A percentile compares a stretch with the other conserved stretches of the same genome.
These are phyloP conservation scores for Gastrolobium bilobum DNA, from an alignment of 306 rosid genomes.

Conservation along the genomic window DNA sequence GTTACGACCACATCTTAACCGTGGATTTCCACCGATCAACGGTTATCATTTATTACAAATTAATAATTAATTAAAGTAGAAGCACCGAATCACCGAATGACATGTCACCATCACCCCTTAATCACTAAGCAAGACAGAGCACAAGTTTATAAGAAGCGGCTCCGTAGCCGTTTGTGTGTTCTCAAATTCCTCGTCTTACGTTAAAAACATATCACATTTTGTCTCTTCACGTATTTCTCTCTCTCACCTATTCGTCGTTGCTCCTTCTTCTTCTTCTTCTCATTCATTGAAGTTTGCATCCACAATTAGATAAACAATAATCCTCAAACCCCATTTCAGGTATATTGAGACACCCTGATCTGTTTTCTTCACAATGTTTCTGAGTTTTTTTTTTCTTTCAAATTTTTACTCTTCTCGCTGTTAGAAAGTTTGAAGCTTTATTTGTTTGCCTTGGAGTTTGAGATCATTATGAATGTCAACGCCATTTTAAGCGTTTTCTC, in stretches of 20 bases:
- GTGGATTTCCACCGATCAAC: too few species aligned
- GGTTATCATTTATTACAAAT: too few species aligned
- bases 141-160: slow-evolving; percentile 34
- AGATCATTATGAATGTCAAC: neutral
- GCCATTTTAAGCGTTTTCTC: neutral
- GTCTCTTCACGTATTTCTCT: neutral
- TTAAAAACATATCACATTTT: neutral
- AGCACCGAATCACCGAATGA: too few species aligned
- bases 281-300: slow-evolving; percentile 15
- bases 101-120: too few species aligned
- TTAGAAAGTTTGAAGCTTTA: slow-evolving; percentile 21
- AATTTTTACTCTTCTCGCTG: neutral
- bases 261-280: neutral
- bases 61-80: too few species aligned
- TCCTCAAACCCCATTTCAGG: slow-evolving; percentile 26
- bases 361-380: neutral
- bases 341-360: neutral
- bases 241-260: neutral
- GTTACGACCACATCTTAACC: too few species aligned
- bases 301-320: neutral
- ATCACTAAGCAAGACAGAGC: neutral
- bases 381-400: neutral
- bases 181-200: slow-evolving; percentile 19
- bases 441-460: neutral
- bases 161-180: neutral